Percentiles rank a stretch among this genome's conserved stretches.
These are phyloP conservation scores for Stagonosporopsis vannaccii DNA, from an alignment of 2,329 filamentous ascomycete species.

Conservation along the genomic window DNA sequence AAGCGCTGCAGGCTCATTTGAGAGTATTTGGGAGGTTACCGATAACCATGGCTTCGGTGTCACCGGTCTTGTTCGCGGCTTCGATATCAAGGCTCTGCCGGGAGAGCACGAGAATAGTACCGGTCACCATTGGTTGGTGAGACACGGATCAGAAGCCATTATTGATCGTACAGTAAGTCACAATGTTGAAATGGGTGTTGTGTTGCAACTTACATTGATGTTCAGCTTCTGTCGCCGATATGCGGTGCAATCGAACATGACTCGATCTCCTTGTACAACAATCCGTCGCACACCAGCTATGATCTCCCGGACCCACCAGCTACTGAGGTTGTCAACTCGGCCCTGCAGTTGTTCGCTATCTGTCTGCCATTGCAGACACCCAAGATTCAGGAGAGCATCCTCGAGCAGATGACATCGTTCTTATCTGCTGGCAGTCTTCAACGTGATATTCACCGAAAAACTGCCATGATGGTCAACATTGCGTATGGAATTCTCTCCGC, in stretches of 20 bases:
- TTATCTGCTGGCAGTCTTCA: conserved; percentile 81
- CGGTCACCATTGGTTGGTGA: conserved; percentile 59
- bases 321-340: conserved; percentile 93
- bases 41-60: conserved; percentile 97
- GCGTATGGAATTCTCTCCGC: conserved; percentile 81
- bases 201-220: conserved; percentile 22
- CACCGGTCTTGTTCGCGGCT: conserved; percentile 81
- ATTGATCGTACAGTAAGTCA: conserved; percentile 63
- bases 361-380: conserved; percentile 86
- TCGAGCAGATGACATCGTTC: conserved; percentile 92
- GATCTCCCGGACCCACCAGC: conserved; percentile 77
- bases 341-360: conserved; percentile 91
- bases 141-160: conserved; percentile 67
- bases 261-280: conserved; percentile 78
- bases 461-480: conserved; percentile 90
- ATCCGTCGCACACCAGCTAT: conserved; percentile 57
- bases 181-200: too few species aligned
- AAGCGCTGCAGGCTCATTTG: conserved; percentile 86
- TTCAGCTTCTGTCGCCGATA: conserved; percentile 65
- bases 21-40: conserved; percentile 91
- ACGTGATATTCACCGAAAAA: conserved; percentile 85
- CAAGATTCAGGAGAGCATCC: conserved; percentile 92
- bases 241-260: conserved; percentile 90
- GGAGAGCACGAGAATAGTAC: conserved; percentile 60
- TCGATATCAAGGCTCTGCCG: conserved; percentile 73